Evolutionary conservation across 2,329 filamentous ascomycete species (phyloP), one percentile per base, ranked within the genome.

Genomic region (Helicocarpus griseus): DNA sequence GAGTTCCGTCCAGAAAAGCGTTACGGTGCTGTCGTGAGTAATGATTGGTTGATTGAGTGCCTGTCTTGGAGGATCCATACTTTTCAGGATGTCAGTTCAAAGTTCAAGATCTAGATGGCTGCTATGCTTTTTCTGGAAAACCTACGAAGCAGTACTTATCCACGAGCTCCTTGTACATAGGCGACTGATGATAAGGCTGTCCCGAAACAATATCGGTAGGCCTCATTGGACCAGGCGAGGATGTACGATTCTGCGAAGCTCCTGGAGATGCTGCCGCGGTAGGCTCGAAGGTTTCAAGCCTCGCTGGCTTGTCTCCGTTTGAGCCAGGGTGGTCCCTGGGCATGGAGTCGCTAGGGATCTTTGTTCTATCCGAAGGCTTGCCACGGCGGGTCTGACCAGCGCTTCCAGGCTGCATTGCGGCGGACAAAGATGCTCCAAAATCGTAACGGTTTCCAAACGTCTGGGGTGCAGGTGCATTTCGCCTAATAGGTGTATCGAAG

Each of bases 81-180:
- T 52, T 26, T 13, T 26, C 5, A 24, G 41, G 33, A 2, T 41
- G 44, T 48, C 11, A 52, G 50, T 31, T 21, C 11, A 1, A 48
- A 7, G 8, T 36, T 41, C 19, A 40, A 36, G 7, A 5, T 24
- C 22, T 45, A 14, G 24, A 26, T 31, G 41, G 39, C 5, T 26
- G 36, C 45, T 48, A 39, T 39, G 39, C 19, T 36, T 35, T 31
- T 44, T 17, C 13, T 45, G 19, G 50, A 21, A 40, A 79, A 95
- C 91, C 83, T 91, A 96, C 91, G 82, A 97, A 98, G 79, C 93
- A 98, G 78, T 95, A 98, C 77, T 95, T 96, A 77, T 95, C 90
- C 70, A 98, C 86, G 58, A 98, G 80, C 73, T 98, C 93, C 72
- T 94, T 88, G 69, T 98, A 97, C 54, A 91, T 90, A 54, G 88